Base-by-base conservation (phyloP, 177 flowering plant genomes). In the Vitis hybrid region DNA sequence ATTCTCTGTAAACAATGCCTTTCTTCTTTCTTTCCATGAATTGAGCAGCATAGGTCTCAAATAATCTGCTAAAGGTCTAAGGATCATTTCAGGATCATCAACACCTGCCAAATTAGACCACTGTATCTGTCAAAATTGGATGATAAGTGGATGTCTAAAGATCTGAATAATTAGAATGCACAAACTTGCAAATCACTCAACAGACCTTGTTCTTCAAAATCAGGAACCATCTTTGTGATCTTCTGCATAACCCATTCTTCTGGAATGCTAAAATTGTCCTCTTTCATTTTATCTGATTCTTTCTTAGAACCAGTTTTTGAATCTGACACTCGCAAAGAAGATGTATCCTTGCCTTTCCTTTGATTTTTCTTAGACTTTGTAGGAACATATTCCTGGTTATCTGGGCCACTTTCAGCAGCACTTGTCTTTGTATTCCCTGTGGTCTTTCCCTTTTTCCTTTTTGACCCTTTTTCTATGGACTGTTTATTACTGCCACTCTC, bases 131-230 rank as follows among this genome's bases (percentile, higher is more conserved):
- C 60, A 69, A 48, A 55, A 58, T 11, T 65, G 22, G 55, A 51
- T 22, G 15, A 12, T 53, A 58, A 56, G 50, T 15, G 59, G 20
- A 69, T 66, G 12, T 59, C 67, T 39, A 29, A 66, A 54, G 15
- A 71, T 12, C 29, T 48, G 20, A 51, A 63, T 50, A 68, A 18
- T 20, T 55, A 66, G 0, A 49, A 26, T 0, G 22, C 59, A 22
- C 10, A 73, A 2, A 59, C 29, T 22, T 53, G 1, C 26, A 10
- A 19, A 16, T 29, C 12, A 62, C 52, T 68, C 11, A 68, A 68
- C 82, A 39, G 31, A 90, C 97, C 94, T 82, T 85, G 89, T 74
- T 84, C 98, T 81, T 86, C 98, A 73, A 93, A 81, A 59, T 95
- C 99, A 64, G 98, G 91, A 58, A 86, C 77, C 66, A 90, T 69